Conservation (phyloP, 1,284 basidiomycete species). For the Trametes pubescens region DNA sequence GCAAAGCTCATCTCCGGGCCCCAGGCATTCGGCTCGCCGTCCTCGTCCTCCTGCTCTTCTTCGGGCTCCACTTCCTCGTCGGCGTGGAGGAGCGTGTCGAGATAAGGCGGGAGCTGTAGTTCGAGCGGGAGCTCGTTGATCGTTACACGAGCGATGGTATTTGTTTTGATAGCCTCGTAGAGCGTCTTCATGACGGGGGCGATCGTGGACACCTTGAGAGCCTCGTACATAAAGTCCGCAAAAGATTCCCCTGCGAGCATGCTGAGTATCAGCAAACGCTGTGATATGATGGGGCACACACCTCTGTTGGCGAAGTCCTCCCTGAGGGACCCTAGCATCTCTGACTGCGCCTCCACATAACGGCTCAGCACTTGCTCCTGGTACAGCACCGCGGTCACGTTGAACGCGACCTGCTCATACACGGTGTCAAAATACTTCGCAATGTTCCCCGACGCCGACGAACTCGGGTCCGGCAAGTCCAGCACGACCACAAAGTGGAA, state of each 20-base stretch:
- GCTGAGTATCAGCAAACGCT: not conserved
- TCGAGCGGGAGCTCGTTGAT: conserved; percentile 82
- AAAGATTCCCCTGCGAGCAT: conserved; percentile 59
- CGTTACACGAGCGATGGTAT: conserved; percentile 76
- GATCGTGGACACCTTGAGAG: conserved; percentile 72
- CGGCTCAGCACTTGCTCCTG: conserved; percentile 86
- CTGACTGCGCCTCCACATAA: conserved; percentile 84
- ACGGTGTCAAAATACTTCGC: conserved; percentile 83
- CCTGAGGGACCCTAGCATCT: conserved; percentile 69
- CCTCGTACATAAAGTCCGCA: conserved; percentile 61
- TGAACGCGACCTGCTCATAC: conserved; percentile 89
- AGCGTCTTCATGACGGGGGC: conserved; percentile 78
- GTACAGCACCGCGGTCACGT: conserved; percentile 87
- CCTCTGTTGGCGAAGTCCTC: conserved; percentile 74
- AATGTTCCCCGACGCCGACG: conserved; percentile 77
- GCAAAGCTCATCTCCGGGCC: conserved; percentile 73
- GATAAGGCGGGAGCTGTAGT: conserved; percentile 81
- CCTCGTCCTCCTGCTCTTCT: conserved; percentile 53
- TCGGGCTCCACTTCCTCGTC: conserved; percentile 57
- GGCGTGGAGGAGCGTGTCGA: conserved; percentile 71
- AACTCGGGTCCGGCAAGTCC: conserved; percentile 89
- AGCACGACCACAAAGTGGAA: conserved; percentile 92
- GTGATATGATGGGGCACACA: conserved; percentile 36
- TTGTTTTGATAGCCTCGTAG: conserved; percentile 78
- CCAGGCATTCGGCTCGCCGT: conserved; percentile 56